phyloP scores from a whole-genome alignment of 257 asterid genomes.

The Solanum pimpinellifolium region DNA sequence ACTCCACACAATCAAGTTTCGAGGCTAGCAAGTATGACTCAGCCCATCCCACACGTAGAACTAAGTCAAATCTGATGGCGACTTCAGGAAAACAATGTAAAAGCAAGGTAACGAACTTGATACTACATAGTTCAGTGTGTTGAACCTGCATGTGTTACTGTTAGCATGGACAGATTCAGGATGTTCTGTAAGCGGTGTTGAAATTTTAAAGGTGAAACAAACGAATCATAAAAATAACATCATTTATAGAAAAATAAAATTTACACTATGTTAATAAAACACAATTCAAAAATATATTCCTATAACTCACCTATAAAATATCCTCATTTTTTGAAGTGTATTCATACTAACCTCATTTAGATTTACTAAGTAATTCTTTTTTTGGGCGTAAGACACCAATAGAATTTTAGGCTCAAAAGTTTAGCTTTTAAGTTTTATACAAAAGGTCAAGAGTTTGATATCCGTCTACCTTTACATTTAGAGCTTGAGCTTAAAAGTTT shows the following conservation, averaged over 20 bases:
- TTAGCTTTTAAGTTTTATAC: background rate
- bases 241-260: background rate
- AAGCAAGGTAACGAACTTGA: background rate
- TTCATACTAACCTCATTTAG: background rate
- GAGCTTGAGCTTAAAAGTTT: background rate
- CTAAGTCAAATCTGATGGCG: background rate
- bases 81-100: background rate
- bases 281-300: background rate
- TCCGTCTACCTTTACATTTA: background rate
- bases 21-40: background rate
- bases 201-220: background rate
- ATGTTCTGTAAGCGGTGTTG: background rate
- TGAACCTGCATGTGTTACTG: background rate
- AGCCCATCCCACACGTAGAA: background rate
- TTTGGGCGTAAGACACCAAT: background rate
- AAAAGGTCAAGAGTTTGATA: background rate
- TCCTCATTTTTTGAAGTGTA: background rate
- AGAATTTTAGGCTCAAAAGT: background rate
- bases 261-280: background rate
- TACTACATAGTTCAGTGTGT: background rate
- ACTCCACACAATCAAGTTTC: background rate
- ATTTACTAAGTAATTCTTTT: background rate
- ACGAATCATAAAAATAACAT: background rate
- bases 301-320: background rate
- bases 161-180: background rate